phyloP scores from a whole-genome alignment of 2,329 filamentous ascomycete species.

The Elsinoe australis region DNA sequence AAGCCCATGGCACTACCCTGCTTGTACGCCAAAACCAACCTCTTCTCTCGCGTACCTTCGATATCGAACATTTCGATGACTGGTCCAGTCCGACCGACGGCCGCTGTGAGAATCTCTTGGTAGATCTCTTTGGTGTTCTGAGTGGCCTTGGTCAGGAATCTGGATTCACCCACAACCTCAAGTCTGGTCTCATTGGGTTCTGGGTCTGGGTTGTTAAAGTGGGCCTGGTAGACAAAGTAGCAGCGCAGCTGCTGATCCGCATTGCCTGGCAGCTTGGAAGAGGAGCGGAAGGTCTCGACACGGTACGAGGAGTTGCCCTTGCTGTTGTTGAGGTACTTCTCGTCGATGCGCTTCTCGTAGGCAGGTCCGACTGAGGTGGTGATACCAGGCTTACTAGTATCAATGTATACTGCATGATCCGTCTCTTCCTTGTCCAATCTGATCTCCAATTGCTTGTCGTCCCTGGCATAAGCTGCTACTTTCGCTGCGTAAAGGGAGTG shows the following conservation, averaged over 20 bases:
- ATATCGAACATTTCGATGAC: slow-evolving; percentile 98
- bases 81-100: slow-evolving; percentile 76
- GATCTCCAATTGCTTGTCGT: slow-evolving; percentile 92
- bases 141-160: slow-evolving; percentile 93
- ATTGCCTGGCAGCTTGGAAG: slow-evolving; percentile 65
- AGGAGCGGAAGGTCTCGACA: slow-evolving; percentile 94
- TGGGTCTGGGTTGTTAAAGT: slow-evolving; percentile 72
- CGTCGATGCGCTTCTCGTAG: slow-evolving; percentile 88
- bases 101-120: slow-evolving; percentile 82
- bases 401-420: slow-evolving; percentile 97
- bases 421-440: slow-evolving; percentile 87
- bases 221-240: slow-evolving; percentile 98
- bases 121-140: slow-evolving; percentile 94
- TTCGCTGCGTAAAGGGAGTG: slow-evolving; percentile 96
- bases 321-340: slow-evolving; percentile 85
- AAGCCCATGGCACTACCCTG: slow-evolving; percentile 84
- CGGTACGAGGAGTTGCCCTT: slow-evolving; percentile 68
- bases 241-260: slow-evolving; percentile 81
- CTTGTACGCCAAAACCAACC: slow-evolving; percentile 89
- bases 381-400: slow-evolving; percentile 85
- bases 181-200: slow-evolving; percentile 73
- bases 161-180: slow-evolving; percentile 83
- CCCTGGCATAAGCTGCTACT: slow-evolving; percentile 82
- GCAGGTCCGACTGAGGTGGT: slow-evolving; percentile 70
- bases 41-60: slow-evolving; percentile 82